Evolutionary conservation across 2,329 filamentous ascomycete species (phyloP), one percentile per base, ranked within the genome.

Genomic region (Stagonosporopsis rhizophila): DNA sequence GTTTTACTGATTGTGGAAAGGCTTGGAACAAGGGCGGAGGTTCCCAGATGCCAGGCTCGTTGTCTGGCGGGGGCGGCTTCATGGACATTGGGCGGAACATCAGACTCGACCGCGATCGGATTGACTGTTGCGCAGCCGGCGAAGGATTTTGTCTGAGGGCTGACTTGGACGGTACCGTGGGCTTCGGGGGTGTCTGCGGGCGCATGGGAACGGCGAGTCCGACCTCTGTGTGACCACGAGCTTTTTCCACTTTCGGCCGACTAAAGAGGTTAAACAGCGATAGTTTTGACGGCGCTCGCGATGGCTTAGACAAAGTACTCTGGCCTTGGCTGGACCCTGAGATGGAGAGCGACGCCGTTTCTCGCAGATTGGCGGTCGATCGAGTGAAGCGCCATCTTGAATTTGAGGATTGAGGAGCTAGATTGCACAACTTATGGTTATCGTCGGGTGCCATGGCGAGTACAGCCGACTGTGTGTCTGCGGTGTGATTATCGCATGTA

Each of bases 1-100:
- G 86, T 68, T 90, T 92, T 63, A 91, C 83, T 2, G 91, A 87
- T 75, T 96, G 92, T 0, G 91, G 89, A 71, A 92, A 96, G 12
- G 91, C 92, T 73, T 96, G 90, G 73, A 93, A 96, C 12, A 97
- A 79, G 2, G 92, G 90, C 6, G 91, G 90, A 7, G 79, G 75
- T 5, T 78, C 73, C 74, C 78, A 81, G 44, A 66, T 61, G 20
- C 55, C 60, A 15, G 88, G 56, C 14, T 71, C 64, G 39, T 58
- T 64, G 8, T 56, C 55, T 41, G 54, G 47, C 17, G 61, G 56
- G 9, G 66, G 40, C 28, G 69, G 61, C 53, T 65, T 68, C 52
- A 70, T 61, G 8, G 72, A 73, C 58, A 61, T 67, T 28, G 70
- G 70, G 19, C 69, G 59, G n/a, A 74, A 66, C 32, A 71, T 70